A percentile compares a stretch with the other conserved stretches of the same genome.
phyloP scores from a whole-genome alignment of 2,329 filamentous ascomycete genomes.

The Fusarium pseudoanthophilum region DNA sequence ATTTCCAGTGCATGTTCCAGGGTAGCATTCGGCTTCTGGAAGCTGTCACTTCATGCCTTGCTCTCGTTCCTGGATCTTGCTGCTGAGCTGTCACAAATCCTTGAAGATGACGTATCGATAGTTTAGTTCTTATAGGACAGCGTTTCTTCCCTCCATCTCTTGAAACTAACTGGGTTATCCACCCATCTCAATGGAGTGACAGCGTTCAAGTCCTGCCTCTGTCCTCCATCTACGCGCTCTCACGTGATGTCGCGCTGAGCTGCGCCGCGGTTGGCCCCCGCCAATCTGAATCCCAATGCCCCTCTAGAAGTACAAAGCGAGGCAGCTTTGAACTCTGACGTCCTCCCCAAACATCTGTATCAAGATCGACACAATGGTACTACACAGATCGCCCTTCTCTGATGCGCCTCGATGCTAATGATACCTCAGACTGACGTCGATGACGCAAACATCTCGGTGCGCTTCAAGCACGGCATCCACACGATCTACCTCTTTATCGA shows the following conservation, averaged over 20 bases:
- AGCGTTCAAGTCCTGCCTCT: neutral
- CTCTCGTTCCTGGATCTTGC: neutral
- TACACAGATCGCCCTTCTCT: neutral
- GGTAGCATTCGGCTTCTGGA: neutral
- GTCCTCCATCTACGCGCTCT: constrained; percentile 14
- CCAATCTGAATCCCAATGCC: neutral
- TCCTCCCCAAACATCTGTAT: neutral
- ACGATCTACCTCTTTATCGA: constrained; percentile 77
- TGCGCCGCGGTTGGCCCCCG: neutral
- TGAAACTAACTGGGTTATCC: too few species aligned
- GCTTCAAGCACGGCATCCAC: constrained; percentile 77
- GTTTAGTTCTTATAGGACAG: neutral
- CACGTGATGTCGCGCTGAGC: constrained; percentile 32
- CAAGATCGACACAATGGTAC: constrained; percentile 34
- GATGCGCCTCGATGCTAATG: neutral
- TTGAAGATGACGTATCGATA: constrained; percentile 12
- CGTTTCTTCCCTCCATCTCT: neutral
- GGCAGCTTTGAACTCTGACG: constrained; percentile 1
- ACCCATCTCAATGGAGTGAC: neutral
- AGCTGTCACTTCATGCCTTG: neutral
- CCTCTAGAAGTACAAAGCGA: constrained; percentile 9
- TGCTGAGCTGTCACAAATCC: neutral
- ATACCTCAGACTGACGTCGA: constrained; percentile 46
- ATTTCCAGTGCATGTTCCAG: neutral
- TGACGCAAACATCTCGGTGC: constrained; percentile 70